Evolutionary conservation across 2,329 filamentous ascomycete genomes (phyloP), one percentile per base, ranked within the genome.

Genomic region (Fusarium gaditjirri): DNA sequence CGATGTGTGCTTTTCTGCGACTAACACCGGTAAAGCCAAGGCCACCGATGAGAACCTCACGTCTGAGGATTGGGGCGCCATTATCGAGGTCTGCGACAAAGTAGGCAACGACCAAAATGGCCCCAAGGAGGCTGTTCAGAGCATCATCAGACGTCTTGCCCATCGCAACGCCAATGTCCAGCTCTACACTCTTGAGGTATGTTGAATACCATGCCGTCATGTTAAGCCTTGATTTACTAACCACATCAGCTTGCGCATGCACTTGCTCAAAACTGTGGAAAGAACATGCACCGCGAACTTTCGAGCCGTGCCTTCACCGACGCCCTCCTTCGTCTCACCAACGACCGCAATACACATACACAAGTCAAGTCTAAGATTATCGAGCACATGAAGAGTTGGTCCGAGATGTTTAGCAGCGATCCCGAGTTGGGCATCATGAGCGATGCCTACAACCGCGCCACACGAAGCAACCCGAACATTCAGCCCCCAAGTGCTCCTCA

Each of bases 21-120:
- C 73, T 78, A 58, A 77, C 60, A 58, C 36, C 61, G 44, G 43
- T 70, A 61, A 71, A 90, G 88, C 85, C 82, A 90, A 90, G 85
- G 95, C 96, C 79, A 99, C 96, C 62, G 96, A 99, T 83, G 96
- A 99, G 88, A 99, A 98, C 83, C 89, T 98, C 77, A 98, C 95
- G 27, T 93, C 92, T 35, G 89, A 97, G 80, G 89, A 91, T 80
- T 91, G 89, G 89, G 87, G 85, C 52, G 88, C 88, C 77, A 90
- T 90, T 77, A 88, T 90, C 80, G 87, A 90, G 78, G 86, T 90
- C 56, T 90, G 88, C 83, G 88, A 90, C 80, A 88, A 88, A 72
- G 88, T 89, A 44, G 79, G 83, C 25, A 81, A 81, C 75, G 87
- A 90, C 70, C 74, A 80, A 60, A 89, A 87, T 75, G 88, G 88